A percentile compares a stretch with the other conserved stretches of the same genome.
Evolutionary conservation across 1,139 yeast species (phyloP).

Genomic region (Zygoascus sp.): DNA sequence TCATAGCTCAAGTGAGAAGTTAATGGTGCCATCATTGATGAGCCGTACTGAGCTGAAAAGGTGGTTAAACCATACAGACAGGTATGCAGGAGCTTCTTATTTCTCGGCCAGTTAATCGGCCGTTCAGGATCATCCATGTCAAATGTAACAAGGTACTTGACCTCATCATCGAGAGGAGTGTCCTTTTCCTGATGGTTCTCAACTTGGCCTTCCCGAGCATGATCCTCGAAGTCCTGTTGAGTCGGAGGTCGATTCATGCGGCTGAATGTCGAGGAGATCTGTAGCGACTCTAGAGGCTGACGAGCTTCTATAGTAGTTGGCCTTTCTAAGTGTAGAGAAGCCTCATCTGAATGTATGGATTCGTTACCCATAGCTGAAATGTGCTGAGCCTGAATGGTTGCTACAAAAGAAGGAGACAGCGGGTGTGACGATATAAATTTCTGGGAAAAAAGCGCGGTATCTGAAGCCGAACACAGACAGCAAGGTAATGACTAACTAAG

Average conservation of each 20-base stretch:
- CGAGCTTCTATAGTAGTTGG: background rate
- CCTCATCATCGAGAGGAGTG: background rate
- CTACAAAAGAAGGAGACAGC: background rate
- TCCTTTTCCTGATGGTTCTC: background rate
- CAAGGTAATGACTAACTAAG: too few relatives aligned
- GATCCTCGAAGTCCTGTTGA: slow-evolving; percentile 2
- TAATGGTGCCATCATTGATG: slow-evolving; percentile 42
- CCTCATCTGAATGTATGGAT: background rate
- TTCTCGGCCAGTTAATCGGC: slow-evolving; percentile 39
- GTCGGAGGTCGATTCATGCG: slow-evolving; percentile 3
- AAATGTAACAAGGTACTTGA: slow-evolving; percentile 16
- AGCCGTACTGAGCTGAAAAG: slow-evolving; percentile 43
- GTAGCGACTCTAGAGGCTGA: background rate
- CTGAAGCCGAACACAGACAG: too few relatives aligned
- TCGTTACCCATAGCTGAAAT: background rate
- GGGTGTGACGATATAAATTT: too few relatives aligned
- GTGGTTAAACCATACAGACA: slow-evolving; percentile 41
- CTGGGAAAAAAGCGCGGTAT: too few relatives aligned
- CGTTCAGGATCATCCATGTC: slow-evolving; percentile 22
- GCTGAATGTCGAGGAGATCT: background rate
- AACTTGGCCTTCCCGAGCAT: background rate
- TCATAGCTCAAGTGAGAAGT: slow-evolving; percentile 42
- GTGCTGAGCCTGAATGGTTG: background rate
- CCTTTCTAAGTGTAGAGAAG: background rate
- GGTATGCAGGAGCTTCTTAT: slow-evolving; percentile 39